Evolutionary conservation across 257 asterid genomes (phyloP), one percentile per base, ranked within the genome.

Genomic region (Jacaranda mimosifolia): DNA sequence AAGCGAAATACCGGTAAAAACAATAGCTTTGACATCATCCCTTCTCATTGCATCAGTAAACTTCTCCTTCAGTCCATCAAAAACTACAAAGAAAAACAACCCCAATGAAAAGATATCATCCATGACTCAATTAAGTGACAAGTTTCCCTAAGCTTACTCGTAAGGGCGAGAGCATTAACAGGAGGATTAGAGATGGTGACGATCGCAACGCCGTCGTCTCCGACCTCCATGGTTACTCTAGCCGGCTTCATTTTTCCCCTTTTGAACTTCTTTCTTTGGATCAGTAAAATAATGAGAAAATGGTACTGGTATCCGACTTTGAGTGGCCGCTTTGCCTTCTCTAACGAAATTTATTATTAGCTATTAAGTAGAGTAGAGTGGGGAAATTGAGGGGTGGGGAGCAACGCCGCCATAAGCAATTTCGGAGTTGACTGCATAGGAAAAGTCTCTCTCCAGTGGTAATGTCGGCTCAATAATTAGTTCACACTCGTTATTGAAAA

Each of bases 1-100:
- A 66, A 32, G 11, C 79, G 72, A 75, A 10, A 40, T 87, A 96
- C 99, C 98, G 1, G 87, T 82, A 2, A 96, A 77, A 71, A 96
- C 97, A 81, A 93, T 42, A 74, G 99, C 99, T 83, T 87, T 88
- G 39, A 96, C 93, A 75, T 96, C 99, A 65, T 87, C 80, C 85
- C 98, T 89, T 73, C 80, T 80, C 85, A 86, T 79, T 3, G 98
- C 97, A 81, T 90, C 97, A 3, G 76, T 73, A 62, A 84, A 85
- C 79, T 83, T 89, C 82, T 87, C 89, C 86, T 82, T 84, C 82
- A 96, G 77, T 46, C 95, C 95, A 73, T 76, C 89, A 72, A 90
- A 86, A 82, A 96, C 99, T 96, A 73, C 57, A 83, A 40, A 46
- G 15, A 42, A 63, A 21, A 9, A 57, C 3, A 57, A 66, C 9